phyloP scores from a whole-genome alignment of 768 basidiomycete species.

The Tephrocybe sp. region DNA sequence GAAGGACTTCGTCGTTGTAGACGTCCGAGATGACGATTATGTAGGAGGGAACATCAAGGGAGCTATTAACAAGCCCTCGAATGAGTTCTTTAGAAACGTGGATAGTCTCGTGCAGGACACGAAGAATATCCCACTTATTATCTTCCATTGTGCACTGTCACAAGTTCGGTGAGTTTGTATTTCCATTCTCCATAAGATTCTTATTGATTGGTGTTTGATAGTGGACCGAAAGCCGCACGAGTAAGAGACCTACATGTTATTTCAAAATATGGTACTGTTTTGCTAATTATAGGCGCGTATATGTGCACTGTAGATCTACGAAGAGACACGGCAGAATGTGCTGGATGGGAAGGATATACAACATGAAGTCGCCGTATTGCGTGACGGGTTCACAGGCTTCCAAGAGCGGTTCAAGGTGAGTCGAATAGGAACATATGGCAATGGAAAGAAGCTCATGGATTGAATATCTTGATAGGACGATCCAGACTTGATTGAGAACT shows the following conservation, averaged over 20 bases:
- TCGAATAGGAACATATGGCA: neutral
- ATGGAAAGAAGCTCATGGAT: neutral
- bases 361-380: conserved; percentile 63
- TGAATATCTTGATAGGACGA: conserved; percentile 42
- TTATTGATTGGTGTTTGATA: conserved; percentile 20
- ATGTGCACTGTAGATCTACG: conserved; percentile 51
- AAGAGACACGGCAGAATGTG: conserved; percentile 53
- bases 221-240: conserved; percentile 76
- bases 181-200: neutral
- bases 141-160: conserved; percentile 80
- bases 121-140: conserved; percentile 56
- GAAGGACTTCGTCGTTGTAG: conserved; percentile 74
- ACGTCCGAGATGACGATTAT: conserved; percentile 84
- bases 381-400: conserved; percentile 71
- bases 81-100: conserved; percentile 53
- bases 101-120: conserved; percentile 57
- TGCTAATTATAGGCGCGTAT: conserved; percentile 2
- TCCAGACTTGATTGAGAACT: conserved; percentile 70
- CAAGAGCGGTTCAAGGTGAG: conserved; percentile 65
- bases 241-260: conserved; percentile 35
- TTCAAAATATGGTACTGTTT: neutral
- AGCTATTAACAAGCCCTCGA: conserved; percentile 60
- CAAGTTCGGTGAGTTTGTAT: conserved; percentile 63
- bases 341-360: conserved; percentile 37
- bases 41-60: conserved; percentile 76